Percentiles rank a stretch among this genome's conserved stretches.
Conservation (phyloP, 495 filamentous ascomycete species). For the Lentithecium fluviatile region DNA sequence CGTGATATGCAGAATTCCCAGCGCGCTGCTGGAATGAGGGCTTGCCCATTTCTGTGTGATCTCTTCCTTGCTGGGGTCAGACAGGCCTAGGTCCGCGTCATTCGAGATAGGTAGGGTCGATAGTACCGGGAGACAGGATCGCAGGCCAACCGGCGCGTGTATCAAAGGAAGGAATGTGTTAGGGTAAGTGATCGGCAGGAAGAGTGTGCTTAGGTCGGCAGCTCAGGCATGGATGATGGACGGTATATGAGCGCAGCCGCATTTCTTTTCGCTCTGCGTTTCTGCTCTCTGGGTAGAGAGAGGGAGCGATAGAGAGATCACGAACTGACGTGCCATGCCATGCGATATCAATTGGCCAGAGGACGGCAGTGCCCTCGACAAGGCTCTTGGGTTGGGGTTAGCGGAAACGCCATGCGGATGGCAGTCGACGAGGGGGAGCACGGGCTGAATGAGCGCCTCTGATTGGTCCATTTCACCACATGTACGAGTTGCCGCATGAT, state of each 20-base stretch:
- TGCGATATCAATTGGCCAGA: conserved; percentile 20
- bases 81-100: neutral
- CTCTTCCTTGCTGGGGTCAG: neutral
- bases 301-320: neutral
- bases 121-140: neutral
- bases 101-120: neutral
- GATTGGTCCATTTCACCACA: conserved; percentile 14
- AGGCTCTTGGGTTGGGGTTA: conserved; percentile 19
- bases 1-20: conserved; percentile 34
- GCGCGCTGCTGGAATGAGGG: conserved; percentile 19
- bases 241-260: neutral
- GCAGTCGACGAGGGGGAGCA: conserved; percentile 17
- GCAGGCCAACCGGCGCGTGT: too few relatives aligned
- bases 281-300: neutral
- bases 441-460: conserved; percentile 2
- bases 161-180: too few relatives aligned
- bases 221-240: neutral
- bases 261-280: conserved; percentile 10
- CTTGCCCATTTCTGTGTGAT: conserved; percentile 10
- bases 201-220: neutral
- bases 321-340: conserved; percentile 16
- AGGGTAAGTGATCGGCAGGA: too few relatives aligned
- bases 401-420: conserved; percentile 13
- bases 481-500: neutral
- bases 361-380: neutral